Percentiles rank a stretch among this genome's conserved stretches.
Conservation (phyloP, 129 eudicot genomes). For the Helianthus tuberosus region DNA sequence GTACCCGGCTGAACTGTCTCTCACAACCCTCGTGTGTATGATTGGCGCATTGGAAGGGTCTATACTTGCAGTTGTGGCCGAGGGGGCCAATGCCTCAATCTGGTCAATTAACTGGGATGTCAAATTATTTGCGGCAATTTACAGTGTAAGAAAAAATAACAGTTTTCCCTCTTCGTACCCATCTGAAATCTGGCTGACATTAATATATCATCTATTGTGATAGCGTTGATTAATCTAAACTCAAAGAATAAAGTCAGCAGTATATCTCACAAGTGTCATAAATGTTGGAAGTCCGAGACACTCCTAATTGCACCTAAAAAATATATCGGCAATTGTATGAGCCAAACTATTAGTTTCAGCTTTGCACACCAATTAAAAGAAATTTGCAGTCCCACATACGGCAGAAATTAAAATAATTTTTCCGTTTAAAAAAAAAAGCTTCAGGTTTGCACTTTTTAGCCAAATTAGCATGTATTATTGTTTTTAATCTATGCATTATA, state of each 20-base stretch:
- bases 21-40: constrained; percentile 36
- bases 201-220: background rate
- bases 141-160: constrained; percentile 25
- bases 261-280: background rate
- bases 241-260: background rate
- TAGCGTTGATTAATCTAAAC: background rate
- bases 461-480: too few species aligned
- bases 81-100: constrained; percentile 19
- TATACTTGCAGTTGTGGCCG: constrained; percentile 21
- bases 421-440: too few species aligned
- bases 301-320: too few species aligned
- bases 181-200: too few species aligned
- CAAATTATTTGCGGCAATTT: constrained; percentile 32
- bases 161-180: background rate
- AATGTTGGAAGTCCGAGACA: too few species aligned
- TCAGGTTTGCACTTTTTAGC: too few species aligned
- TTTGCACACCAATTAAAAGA: too few species aligned
- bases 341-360: too few species aligned
- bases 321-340: too few species aligned
- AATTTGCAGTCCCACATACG: too few species aligned
- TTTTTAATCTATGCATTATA: too few species aligned
- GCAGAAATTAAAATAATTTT: too few species aligned
- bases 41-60: constrained; percentile 38
- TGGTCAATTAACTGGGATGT: constrained; percentile 39
- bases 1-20: constrained; percentile 32